Base-by-base conservation (phyloP, 495 filamentous ascomycete species). In the Apiosordaria backusii region DNA sequence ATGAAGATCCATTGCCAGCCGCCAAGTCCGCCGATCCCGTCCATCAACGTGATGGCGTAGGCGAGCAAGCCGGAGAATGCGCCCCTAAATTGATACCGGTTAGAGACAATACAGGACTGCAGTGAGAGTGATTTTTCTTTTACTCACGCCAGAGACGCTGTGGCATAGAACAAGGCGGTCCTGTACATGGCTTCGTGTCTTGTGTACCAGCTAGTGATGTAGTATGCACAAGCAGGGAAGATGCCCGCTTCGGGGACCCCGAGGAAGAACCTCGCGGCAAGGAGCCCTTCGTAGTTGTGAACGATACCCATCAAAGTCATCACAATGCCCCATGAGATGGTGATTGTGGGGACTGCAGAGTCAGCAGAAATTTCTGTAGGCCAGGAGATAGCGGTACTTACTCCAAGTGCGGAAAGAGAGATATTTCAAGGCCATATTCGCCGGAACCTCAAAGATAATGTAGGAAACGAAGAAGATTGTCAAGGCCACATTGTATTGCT, bases 401-500 rank as follows among this genome's bases (percentile, higher is more conserved):
- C 24, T 60, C 24, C 57, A 60, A 29, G 23, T 18, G 22, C 57
- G 24, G 22, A 29, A 29, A 60, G 57, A 60, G 24, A 60, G 24
- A 60, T 23, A 29, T 18, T 60, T 22, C 18, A 22, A 60, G 16
- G 24, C 19, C 19, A 60, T 60, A 27, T 60, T 22, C 16, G 57
- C 27, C 9, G 27, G 27, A 29, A 29, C 27, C 27, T 29, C 27
- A 60, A 88, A 86, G 53, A 88, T 73, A 22, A 87, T 77, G 74
- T 93, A 93, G 24, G 88, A 90, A 53, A 91, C 82, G 79, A 93
- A 92, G 77, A 92, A 92, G 67, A 91, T 86, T 18, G 85, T 84
- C 0, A 92, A 79, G 7, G 83, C 75, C 6, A 81, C 82, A 74
- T 90, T 91, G 71, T 89, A 92, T 70, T 90, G 83, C 23, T 77